Base-by-base conservation (phyloP, 768 basidiomycete species). In the Daedalea quercina region DNA sequence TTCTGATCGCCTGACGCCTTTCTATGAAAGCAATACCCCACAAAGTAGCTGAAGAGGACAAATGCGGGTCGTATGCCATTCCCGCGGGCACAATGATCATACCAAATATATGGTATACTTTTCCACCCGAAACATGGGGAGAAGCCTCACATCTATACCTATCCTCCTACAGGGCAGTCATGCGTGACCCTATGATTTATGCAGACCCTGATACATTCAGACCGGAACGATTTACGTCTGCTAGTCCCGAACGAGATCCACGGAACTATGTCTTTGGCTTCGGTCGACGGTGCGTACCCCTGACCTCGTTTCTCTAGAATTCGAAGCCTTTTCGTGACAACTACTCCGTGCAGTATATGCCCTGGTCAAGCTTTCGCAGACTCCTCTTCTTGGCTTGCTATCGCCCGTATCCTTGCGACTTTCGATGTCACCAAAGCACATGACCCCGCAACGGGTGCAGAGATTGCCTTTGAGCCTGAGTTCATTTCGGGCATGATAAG, bases 281-380 rank as follows among this genome's bases (percentile, higher is more conserved):
- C 28, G 28, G 28, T 31, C 4, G 28, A 11, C 28, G 28, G 28
- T 31, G 28, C 11, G 28, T 31, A 31, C n/a, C n/a, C n/a, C n/a
- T n/a, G n/a, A 20, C 47, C 1, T 17, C 8, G 3, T 9, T 24
- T 17, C n/a, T n/a, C n/a, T n/a, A n/a, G n/a, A n/a, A n/a, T n/a
- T n/a, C n/a, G n/a, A n/a, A n/a, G n/a, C n/a, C n/a, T n/a, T n/a
- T n/a, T n/a, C n/a, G n/a, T n/a, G n/a, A n/a, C n/a, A n/a, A n/a
- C n/a, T 11, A 31, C 28, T 11, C 11, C 28, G 11, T 12, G 9
- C 25, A 52, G 52, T 50, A 46, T 17, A 25, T 65, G 63, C 37
- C 58, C 63, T 22, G 63, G 63, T 1, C 40, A 48, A 17, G 34
- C 52, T 25, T 46, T 65, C 7, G 63, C 60, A 4, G 55, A 57